Evolutionary conservation across 2,329 filamentous ascomycete species (phyloP), one percentile per base, ranked within the genome.

Genomic region (Exophiala alcalophila): DNA sequence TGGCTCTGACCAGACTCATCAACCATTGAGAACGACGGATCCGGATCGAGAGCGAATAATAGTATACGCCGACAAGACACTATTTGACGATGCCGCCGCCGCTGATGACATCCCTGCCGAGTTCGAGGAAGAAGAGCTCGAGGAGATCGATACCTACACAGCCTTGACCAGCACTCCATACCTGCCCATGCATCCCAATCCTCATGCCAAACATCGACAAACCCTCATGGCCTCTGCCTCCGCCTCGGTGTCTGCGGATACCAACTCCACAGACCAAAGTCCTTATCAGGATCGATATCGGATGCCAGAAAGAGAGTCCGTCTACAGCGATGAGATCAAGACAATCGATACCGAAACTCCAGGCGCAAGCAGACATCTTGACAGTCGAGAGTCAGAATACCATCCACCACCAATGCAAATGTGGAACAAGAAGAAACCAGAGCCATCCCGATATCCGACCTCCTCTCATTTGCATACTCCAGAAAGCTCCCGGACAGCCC

Each of bases 161-260:
- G 40, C 40, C n/a, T 28, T 44, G 28, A 34, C 30, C 10, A 38
- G 33, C 27, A 44, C 40, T n/a, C 26, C 26, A 25, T 33, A 44
- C 28, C 33, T 44, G 12, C 40, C 40, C 12, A 25, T 11, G 16
- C 15, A 14, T 15, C 11, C 29, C 4, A 19, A 33, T 26, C 21
- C 12, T 4, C 28, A 31, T 11, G 18, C 15, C 4, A 25, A 26
- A 23, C 23, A 20, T 20, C 11, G 26, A 7, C 23, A n/a, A n/a
- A n/a, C n/a, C n/a, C n/a, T n/a, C n/a, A n/a, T 25, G 8, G 14
- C 21, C 18, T 30, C 19, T 12, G 15, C 11, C n/a, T 34, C 35
- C 8, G 10, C 23, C 21, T 15, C 38, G 6, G 38, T 34, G n/a
- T 47, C 34, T 2, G 39, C 39, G 11, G 34, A 47, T 12, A 10